Conservation (phyloP, 768 basidiomycete genomes). For the Candolleomyces aberdarensis region DNA sequence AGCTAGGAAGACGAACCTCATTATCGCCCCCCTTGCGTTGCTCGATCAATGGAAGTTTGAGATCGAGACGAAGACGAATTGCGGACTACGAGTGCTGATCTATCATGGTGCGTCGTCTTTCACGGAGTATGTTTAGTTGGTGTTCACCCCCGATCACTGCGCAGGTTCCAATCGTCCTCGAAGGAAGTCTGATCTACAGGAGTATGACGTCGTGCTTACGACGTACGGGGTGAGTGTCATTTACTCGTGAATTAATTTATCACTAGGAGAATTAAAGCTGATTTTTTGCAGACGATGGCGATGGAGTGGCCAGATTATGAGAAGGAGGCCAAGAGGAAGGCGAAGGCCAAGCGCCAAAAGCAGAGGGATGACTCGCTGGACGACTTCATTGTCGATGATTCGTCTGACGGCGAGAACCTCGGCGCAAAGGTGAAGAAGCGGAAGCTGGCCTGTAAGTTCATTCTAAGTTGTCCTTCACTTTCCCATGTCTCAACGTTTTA, state of each 20-base stretch:
- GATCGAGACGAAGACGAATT: constrained; percentile 54
- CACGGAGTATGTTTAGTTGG: not conserved
- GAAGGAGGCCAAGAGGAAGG: constrained; percentile 43
- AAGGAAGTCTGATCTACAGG: constrained; percentile 43
- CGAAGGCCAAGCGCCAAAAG: constrained; percentile 32
- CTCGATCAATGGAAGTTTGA: constrained; percentile 66
- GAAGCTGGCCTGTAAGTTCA: constrained; percentile 29
- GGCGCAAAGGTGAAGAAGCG: constrained; percentile 23
- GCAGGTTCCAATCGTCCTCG: constrained; percentile 9
- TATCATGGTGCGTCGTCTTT: constrained; percentile 50
- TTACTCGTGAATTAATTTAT: not conserved
- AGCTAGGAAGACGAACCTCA: constrained; percentile 58
- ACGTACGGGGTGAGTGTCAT: constrained; percentile 36
- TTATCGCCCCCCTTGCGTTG: constrained; percentile 64
- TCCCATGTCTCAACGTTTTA: not conserved
- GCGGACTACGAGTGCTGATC: constrained; percentile 46
- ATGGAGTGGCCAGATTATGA: constrained; percentile 58
- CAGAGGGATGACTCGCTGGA: constrained; percentile 17
- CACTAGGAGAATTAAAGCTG: no score
- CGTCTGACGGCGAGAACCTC: constrained; percentile 28
- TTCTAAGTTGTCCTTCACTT: not conserved
- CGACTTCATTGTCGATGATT: constrained; percentile 34
- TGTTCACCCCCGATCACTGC: not conserved
- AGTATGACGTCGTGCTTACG: constrained; percentile 64
- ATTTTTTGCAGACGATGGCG: constrained; percentile 45